Conservation (phyloP, 2,329 filamentous ascomycete species). For the Aspergillus niger region DNA sequence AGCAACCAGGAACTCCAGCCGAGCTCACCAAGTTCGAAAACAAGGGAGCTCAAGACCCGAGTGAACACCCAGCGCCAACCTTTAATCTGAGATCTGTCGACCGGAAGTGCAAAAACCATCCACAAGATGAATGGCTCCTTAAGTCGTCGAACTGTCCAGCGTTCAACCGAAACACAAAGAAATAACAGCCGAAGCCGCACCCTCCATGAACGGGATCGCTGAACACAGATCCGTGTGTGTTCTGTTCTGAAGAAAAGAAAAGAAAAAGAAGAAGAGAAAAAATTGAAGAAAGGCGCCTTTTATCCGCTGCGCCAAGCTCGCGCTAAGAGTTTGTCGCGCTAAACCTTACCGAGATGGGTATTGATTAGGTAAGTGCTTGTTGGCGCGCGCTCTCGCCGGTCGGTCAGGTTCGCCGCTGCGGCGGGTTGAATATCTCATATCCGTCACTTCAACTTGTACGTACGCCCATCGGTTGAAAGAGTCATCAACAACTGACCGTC, state of each 20-base stretch:
- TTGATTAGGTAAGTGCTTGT: slow-evolving; percentile 19
- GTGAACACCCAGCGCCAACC: slow-evolving; percentile 53
- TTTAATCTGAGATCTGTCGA: slow-evolving; percentile 93
- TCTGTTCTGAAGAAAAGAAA: slow-evolving; percentile 44
- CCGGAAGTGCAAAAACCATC: slow-evolving; percentile 82
- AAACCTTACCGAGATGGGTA: slow-evolving; percentile 24
- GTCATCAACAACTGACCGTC: background rate
- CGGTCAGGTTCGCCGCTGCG: too few species aligned
- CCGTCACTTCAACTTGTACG: background rate
- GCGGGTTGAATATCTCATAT: background rate
- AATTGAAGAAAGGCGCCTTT: slow-evolving; percentile 36
- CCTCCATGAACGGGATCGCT: slow-evolving; percentile 65
- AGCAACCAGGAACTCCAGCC: slow-evolving; percentile 55
- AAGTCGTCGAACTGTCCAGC: slow-evolving; percentile 81
- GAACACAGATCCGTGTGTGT: slow-evolving; percentile 77
- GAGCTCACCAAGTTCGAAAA: slow-evolving; percentile 61
- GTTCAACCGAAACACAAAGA: slow-evolving; percentile 70
- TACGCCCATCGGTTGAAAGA: background rate
- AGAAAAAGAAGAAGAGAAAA: slow-evolving; percentile 40
- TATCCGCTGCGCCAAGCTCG: slow-evolving; percentile 33
- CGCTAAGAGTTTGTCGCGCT: slow-evolving; percentile 25
- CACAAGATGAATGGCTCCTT: slow-evolving; percentile 71
- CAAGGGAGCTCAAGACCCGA: slow-evolving; percentile 66
- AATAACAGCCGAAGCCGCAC: slow-evolving; percentile 35
- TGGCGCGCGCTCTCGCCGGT: background rate